phyloP scores from a whole-genome alignment of 441 rosid genomes.

The Gossypium davidsonii region DNA sequence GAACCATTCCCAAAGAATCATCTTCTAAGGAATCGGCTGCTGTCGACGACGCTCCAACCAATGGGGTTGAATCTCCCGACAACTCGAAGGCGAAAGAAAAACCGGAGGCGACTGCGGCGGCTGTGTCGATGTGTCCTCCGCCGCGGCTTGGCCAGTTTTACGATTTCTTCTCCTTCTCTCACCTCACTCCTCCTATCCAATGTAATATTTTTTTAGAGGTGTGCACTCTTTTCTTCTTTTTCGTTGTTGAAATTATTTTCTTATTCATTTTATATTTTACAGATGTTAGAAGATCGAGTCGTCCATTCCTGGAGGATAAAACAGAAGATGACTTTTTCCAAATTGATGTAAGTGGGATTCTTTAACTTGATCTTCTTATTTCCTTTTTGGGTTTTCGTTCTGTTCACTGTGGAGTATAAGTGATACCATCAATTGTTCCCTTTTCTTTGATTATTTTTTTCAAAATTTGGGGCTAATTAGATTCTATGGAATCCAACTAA shows the following conservation, averaged over 20 bases:
- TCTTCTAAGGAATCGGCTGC: conserved; percentile 33
- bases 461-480: neutral
- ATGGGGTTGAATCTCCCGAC: conserved; percentile 22
- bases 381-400: neutral
- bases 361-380: neutral
- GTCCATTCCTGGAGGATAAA: conserved; percentile 76
- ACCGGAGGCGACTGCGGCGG: conserved; percentile 23
- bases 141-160: conserved; percentile 67
- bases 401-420: neutral
- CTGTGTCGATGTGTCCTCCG: conserved; percentile 54
- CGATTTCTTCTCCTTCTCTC: conserved; percentile 64
- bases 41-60: conserved; percentile 26
- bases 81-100: conserved; percentile 36
- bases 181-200: conserved; percentile 63
- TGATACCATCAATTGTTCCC: neutral
- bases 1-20: conserved; percentile 29
- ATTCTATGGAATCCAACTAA: conserved; percentile 1
- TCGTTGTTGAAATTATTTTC: neutral
- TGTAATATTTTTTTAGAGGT: conserved; percentile 22
- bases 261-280: conserved; percentile 9
- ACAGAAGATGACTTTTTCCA: conserved; percentile 76
- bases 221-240: neutral
- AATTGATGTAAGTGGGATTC: conserved; percentile 54
- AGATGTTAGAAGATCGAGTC: conserved; percentile 83
- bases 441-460: neutral